Evolutionary conservation across 2,329 filamentous ascomycete species (phyloP).

Genomic region (Coleophoma eucalyptorum): DNA sequence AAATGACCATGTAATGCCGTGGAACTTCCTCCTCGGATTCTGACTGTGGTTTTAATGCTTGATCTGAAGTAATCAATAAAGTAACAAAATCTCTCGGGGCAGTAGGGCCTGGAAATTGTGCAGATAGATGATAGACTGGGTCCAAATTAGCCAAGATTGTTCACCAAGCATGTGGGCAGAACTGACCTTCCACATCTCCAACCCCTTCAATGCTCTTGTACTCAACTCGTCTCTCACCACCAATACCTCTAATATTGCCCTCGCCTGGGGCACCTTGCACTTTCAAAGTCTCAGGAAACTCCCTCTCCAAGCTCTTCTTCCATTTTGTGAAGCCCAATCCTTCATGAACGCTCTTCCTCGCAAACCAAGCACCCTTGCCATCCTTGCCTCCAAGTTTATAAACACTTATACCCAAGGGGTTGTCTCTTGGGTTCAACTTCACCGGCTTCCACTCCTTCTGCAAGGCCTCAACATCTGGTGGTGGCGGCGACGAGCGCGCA

Average conservation of each 20-base stretch:
- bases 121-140: conserved; percentile 77
- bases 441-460: conserved; percentile 81
- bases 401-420: conserved; percentile 71
- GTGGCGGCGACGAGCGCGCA: conserved; percentile 35
- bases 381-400: conserved; percentile 80
- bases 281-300: conserved; percentile 76
- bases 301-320: conserved; percentile 70
- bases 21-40: conserved; percentile 35
- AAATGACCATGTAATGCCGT: conserved; percentile 81
- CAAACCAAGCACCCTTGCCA: conserved; percentile 86
- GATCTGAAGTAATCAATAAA: conserved; percentile 63
- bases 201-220: conserved; percentile 49
- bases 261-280: conserved; percentile 66
- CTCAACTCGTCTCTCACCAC: conserved; percentile 73
- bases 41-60: conserved; percentile 15
- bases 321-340: conserved; percentile 74
- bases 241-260: conserved; percentile 79
- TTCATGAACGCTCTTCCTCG: conserved; percentile 76
- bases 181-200: conserved; percentile 59
- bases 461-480: conserved; percentile 52
- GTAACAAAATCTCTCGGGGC: conserved; percentile 86
- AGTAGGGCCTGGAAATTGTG: conserved; percentile 86
- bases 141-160: conserved; percentile 7
- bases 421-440: conserved; percentile 67
- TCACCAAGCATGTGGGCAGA: neutral